phyloP scores from a whole-genome alignment of 2,329 filamentous ascomycete species.

The Chrysoporthe cubensis region DNA sequence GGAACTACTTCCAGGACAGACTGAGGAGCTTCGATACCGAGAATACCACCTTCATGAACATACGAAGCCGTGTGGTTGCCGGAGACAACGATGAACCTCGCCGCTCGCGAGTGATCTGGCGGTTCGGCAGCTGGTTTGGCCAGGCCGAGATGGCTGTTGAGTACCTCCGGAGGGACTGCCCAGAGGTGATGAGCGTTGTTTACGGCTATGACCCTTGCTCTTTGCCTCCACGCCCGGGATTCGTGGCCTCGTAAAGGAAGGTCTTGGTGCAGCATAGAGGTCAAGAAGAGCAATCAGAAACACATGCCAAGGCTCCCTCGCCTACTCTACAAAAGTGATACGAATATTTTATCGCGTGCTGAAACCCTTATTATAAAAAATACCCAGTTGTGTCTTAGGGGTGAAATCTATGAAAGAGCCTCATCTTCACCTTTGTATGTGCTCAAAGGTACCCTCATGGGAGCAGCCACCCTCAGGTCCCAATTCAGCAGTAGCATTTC shows the following conservation, averaged over 20 bases:
- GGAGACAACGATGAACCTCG: neutral
- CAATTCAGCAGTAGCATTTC: no score
- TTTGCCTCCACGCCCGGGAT: neutral
- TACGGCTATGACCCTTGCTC: slow-evolving; percentile 8
- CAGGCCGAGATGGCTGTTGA: slow-evolving; percentile 13
- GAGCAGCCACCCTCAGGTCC: no score
- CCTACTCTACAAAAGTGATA: no score
- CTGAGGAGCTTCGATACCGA: slow-evolving; percentile 1
- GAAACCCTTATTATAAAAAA: no score
- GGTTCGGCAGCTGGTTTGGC: slow-evolving; percentile 17
- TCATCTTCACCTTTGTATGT: no score
- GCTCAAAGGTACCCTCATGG: no score
- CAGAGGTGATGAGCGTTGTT: neutral
- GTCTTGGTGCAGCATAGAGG: neutral
- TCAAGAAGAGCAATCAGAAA: no score
- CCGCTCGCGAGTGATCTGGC: slow-evolving; percentile 3
- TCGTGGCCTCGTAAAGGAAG: slow-evolving; percentile 5
- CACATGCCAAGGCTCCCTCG: no score
- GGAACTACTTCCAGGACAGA: neutral
- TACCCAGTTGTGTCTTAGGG: no score
- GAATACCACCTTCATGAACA: neutral
- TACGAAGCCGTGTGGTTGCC: neutral
- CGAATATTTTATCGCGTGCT: no score
- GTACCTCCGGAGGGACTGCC: slow-evolving; percentile 1
- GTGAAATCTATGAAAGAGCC: no score